These are phyloP conservation scores for Coniella vitis DNA, from an alignment of 2,329 filamentous ascomycete species.

Conservation along the genomic window DNA sequence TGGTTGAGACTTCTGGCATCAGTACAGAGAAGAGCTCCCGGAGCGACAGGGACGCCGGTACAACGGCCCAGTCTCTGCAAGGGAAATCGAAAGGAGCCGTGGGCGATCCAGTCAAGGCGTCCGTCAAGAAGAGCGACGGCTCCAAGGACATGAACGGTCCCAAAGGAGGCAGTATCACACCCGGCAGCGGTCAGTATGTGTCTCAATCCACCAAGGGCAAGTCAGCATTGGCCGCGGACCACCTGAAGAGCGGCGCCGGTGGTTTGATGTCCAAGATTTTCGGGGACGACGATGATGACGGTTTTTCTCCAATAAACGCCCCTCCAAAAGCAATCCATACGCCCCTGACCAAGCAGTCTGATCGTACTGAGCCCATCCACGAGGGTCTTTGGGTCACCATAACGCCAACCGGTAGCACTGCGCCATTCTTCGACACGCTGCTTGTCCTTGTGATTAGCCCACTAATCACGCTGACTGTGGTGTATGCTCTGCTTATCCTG, in stretches of 20 bases:
- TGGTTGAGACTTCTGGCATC: constrained; percentile 40
- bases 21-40: constrained; percentile 23
- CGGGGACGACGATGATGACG: constrained; percentile 34
- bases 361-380: constrained; percentile 36
- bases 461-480: constrained; percentile 82
- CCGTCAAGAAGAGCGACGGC: constrained; percentile 5
- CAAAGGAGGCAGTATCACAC: constrained; percentile 62
- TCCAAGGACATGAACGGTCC: constrained; percentile 31
- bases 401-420: constrained; percentile 81
- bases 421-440: constrained; percentile 91
- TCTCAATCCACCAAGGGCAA: constrained; percentile 29
- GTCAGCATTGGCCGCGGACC: constrained; percentile 17
- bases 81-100: constrained; percentile 9
- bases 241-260: constrained; percentile 20
- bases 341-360: constrained; percentile 7
- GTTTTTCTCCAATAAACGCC: constrained; percentile 25
- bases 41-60: constrained; percentile 6
- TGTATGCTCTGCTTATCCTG: constrained; percentile 82
- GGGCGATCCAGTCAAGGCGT: constrained; percentile 22
- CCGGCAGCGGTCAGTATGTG: constrained; percentile 65
- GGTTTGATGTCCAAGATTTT: constrained; percentile 46
- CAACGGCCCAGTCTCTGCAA: constrained; percentile 4
- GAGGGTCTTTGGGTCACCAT: constrained; percentile 96
- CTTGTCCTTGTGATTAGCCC: constrained; percentile 96
- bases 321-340: constrained; percentile 22